phyloP scores from a whole-genome alignment of 768 basidiomycete genomes.

The Mycena olivaceomarginata region DNA sequence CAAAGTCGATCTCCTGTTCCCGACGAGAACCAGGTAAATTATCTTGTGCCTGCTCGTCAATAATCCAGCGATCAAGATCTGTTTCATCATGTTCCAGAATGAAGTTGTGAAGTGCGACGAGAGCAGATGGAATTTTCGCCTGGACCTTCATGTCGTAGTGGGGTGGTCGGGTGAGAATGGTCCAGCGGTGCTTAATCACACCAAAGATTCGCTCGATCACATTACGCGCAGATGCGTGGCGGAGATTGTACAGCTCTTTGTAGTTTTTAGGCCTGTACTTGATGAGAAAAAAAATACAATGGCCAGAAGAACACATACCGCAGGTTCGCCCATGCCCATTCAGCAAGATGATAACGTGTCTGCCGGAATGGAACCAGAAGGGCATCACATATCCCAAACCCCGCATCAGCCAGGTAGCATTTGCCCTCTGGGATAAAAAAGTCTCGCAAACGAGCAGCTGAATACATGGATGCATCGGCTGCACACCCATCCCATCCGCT shows the following conservation, averaged over 20 bases:
- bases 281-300: slow-evolving; percentile 12
- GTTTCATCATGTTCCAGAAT: slow-evolving; percentile 52
- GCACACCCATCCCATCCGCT: too few relatives aligned
- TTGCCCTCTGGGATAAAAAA: too few relatives aligned
- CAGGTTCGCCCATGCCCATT: too few relatives aligned
- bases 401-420: too few relatives aligned
- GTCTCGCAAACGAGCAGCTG: slow-evolving; percentile 49
- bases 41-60: slow-evolving; percentile 44
- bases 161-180: slow-evolving; percentile 44
- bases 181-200: too few relatives aligned
- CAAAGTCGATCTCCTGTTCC: slow-evolving; percentile 9
- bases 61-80: too few relatives aligned
- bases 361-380: slow-evolving; percentile 62
- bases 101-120: slow-evolving; percentile 18
- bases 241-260: slow-evolving; percentile 64
- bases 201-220: too few relatives aligned
- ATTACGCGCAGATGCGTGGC: too few relatives aligned
- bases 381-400: too few relatives aligned
- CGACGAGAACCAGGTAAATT: slow-evolving; percentile 1
- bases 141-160: slow-evolving; percentile 44
- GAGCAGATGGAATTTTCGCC: too few relatives aligned
- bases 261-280: slow-evolving; percentile 51
- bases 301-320: slow-evolving; percentile 30
- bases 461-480: slow-evolving; percentile 54
- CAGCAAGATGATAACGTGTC: slow-evolving; percentile 46